Base-by-base conservation (phyloP, 352 stramenopile genomes). In the Phytophthora meadii region DNA sequence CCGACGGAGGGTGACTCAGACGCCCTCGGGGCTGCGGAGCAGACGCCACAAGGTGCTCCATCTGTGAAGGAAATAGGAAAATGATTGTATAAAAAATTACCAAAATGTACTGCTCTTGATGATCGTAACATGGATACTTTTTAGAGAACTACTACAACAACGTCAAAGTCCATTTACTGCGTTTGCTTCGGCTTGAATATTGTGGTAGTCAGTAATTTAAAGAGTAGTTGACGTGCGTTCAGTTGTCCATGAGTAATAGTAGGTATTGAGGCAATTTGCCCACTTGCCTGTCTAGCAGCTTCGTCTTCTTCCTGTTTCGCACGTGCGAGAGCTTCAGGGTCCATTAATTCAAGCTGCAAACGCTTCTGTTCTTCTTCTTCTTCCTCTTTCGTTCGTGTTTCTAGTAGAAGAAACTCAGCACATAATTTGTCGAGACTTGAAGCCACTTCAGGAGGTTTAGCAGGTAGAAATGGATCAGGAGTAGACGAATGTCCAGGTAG, bases 361-460 rank as follows among this genome's bases (percentile, higher is more conserved):
- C 40, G 61, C 25, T 56, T 51, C 45, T 81, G 74, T 17, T 55
- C 68, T 57, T 67, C 65, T 30, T 74, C 65, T 17, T 81, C 72
- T 34, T 83, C 75, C 24, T 79, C 65, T 40, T 81, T 75, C 0
- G 75, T 71, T 12, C 75, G 66, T 25, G 58, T 81, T 24, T 73
- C 72, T 30, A 81, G 37, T 15, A 54, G 30, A 40, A 83, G 40
- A 42, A 81, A 61, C 22, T 74, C 59, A 3, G 58, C 34, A 24
- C 72, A 81, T n/a, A 79, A 34, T 19, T 59, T 72, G 22, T 79
- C 72, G 15, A 83, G 42, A 2, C 65, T 71, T 22, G 67, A 24
- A 12, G 49, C 5, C 17, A 30, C 28, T 19, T 66, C 51, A 14
- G 51, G 41, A 1, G 53, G 61, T 25, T 55, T 58, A 28, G n/a